phyloP scores from a whole-genome alignment of 257 asterid genomes.

The Fraxinus americana region DNA sequence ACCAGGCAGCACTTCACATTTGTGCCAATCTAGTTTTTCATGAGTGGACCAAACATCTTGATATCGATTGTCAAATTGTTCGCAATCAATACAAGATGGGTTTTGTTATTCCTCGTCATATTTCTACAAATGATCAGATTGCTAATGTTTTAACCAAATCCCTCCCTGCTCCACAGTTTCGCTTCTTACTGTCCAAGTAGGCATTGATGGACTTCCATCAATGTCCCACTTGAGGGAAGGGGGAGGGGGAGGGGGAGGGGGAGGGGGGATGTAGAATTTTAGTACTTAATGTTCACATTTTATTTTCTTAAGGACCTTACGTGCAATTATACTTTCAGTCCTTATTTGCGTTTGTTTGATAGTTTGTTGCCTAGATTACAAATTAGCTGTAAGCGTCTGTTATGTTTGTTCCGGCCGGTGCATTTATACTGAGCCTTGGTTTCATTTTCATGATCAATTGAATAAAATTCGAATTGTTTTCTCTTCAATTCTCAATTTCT shows the following conservation, averaged over 20 bases:
- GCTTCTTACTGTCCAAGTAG: not conserved
- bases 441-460: no score
- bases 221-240: not conserved
- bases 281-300: no score
- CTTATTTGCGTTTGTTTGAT: no score
- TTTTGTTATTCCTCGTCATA: not conserved
- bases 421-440: no score
- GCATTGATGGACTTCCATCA: not conserved
- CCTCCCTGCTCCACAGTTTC: not conserved
- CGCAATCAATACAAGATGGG: not conserved
- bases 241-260: slow-evolving; percentile 17
- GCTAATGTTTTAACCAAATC: not conserved
- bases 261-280: not conserved
- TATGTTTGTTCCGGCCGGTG: no score
- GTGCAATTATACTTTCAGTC: no score
- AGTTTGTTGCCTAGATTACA: no score
- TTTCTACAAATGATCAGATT: not conserved
- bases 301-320: no score
- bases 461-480: no score
- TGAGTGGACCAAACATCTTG: not conserved
- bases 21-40: not conserved
- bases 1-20: not conserved
- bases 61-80: no score
- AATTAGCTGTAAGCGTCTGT: no score
- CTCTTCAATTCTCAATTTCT: no score